Conservation (phyloP, 108 stramenopile genomes). For the Cyclotella kingstonii region DNA sequence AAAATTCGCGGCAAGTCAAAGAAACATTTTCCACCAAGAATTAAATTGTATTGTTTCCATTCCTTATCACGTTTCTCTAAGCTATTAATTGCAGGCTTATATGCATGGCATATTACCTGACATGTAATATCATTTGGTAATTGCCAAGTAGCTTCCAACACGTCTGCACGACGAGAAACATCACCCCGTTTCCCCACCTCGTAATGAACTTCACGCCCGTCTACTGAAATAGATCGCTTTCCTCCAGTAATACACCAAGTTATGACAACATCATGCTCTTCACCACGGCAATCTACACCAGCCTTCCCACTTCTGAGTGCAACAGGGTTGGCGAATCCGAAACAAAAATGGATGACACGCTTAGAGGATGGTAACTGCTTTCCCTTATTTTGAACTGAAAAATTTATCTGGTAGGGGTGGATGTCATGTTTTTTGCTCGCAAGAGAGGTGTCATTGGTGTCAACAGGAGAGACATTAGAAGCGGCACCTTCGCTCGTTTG, state of each 20-base stretch:
- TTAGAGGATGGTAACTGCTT: slow-evolving; percentile 70
- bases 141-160: slow-evolving; percentile 64
- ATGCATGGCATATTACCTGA: slow-evolving; percentile 56
- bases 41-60: slow-evolving; percentile 67
- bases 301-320: slow-evolving; percentile 51
- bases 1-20: slow-evolving; percentile 76
- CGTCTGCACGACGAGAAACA: slow-evolving; percentile 28
- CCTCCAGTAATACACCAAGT: slow-evolving; percentile 78
- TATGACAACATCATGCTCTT: slow-evolving; percentile 79
- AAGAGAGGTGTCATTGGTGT: too few species aligned
- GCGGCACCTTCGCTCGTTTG: too few species aligned
- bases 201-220: slow-evolving; percentile 74
- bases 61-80: slow-evolving; percentile 34
- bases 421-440: too few species aligned
- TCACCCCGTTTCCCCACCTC: slow-evolving; percentile 47
- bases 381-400: slow-evolving; percentile 36
- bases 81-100: slow-evolving; percentile 37
- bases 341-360: slow-evolving; percentile 71
- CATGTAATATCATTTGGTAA: slow-evolving; percentile 44
- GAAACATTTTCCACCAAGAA: slow-evolving; percentile 70
- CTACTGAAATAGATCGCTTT: slow-evolving; percentile 61
- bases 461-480: too few species aligned
- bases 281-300: slow-evolving; percentile 74
- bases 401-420: slow-evolving; percentile 43
- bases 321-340: slow-evolving; percentile 70